A percentile compares a stretch with the other conserved stretches of the same genome.
phyloP scores from a whole-genome alignment of 345 rosid species.

The Reutealis trisperma region DNA sequence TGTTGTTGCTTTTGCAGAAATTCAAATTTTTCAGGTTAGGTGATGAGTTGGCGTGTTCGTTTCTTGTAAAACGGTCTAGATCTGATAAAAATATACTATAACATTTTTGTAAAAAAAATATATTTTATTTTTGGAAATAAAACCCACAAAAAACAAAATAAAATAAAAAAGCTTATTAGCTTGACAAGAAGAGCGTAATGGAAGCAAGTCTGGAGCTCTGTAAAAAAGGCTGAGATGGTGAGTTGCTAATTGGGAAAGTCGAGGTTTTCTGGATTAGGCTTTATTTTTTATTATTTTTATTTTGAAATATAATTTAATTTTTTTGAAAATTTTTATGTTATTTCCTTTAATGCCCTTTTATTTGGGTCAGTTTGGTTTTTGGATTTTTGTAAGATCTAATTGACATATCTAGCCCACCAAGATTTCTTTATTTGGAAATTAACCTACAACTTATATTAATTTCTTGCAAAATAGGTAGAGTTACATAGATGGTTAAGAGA shows the following conservation, averaged over 20 bases:
- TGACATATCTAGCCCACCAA: neutral
- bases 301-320: neutral
- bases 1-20: slow-evolving; percentile 7
- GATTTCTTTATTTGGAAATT: neutral
- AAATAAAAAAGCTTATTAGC: neutral
- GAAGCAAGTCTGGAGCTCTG: neutral
- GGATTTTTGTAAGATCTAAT: too few relatives aligned
- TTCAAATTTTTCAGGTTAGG: slow-evolving; percentile 22
- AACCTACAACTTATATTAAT: neutral
- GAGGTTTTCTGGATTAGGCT: neutral
- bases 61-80: slow-evolving; percentile 28
- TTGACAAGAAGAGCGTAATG: neutral
- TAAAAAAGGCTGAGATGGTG: neutral
- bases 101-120: too few relatives aligned
- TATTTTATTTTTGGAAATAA: too few relatives aligned
- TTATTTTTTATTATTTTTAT: neutral
- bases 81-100: slow-evolving; percentile 4
- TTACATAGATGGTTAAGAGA: neutral
- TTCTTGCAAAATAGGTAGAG: neutral
- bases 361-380: neutral
- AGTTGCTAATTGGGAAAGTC: neutral
- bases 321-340: neutral
- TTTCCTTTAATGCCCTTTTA: slow-evolving; percentile 20
- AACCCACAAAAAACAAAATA: neutral
- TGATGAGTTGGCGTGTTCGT: slow-evolving; percentile 7